Evolutionary conservation across 2,329 filamentous ascomycete species (phyloP).

Genomic region (Xylaria sp.): DNA sequence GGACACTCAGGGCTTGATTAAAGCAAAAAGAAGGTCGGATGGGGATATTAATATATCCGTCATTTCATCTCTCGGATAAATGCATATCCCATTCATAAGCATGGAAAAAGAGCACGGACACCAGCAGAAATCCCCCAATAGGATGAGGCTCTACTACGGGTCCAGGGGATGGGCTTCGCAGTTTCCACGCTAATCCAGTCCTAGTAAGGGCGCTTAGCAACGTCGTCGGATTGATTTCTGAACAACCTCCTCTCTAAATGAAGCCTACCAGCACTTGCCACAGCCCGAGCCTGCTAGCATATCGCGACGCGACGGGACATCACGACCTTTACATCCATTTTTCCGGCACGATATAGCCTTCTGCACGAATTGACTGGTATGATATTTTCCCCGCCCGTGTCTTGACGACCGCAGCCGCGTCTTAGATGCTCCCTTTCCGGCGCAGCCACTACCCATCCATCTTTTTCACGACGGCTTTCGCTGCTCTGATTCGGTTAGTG

Average conservation of each 20-base stretch:
- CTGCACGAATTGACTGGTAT: slow-evolving; percentile 21
- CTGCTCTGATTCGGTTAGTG: neutral
- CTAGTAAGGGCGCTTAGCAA: slow-evolving; percentile 38
- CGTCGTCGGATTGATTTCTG: slow-evolving; percentile 41
- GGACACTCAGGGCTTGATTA: neutral
- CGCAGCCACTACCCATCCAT: slow-evolving; percentile 10
- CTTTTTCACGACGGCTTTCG: neutral
- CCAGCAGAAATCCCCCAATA: slow-evolving; percentile 13
- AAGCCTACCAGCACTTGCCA: slow-evolving; percentile 29
- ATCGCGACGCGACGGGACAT: slow-evolving; percentile 36
- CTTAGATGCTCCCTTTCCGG: slow-evolving; percentile 10
- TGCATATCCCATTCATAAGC: neutral
- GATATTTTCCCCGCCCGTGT: neutral
- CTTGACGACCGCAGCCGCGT: slow-evolving; percentile 12
- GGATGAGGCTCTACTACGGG: slow-evolving; percentile 21
- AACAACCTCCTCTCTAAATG: slow-evolving; percentile 37
- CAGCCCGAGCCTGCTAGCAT: slow-evolving; percentile 15
- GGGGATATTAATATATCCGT: neutral
- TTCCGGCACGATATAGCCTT: slow-evolving; percentile 1
- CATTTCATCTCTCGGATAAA: neutral
- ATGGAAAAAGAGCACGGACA: slow-evolving; percentile 2
- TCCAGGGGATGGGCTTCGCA: slow-evolving; percentile 6
- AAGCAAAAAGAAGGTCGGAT: neutral
- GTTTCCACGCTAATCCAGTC: slow-evolving; percentile 35
- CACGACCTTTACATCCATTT: slow-evolving; percentile 17